Base-by-base conservation (phyloP, 768 basidiomycete genomes). In the Leccinum barrowsii region DNA sequence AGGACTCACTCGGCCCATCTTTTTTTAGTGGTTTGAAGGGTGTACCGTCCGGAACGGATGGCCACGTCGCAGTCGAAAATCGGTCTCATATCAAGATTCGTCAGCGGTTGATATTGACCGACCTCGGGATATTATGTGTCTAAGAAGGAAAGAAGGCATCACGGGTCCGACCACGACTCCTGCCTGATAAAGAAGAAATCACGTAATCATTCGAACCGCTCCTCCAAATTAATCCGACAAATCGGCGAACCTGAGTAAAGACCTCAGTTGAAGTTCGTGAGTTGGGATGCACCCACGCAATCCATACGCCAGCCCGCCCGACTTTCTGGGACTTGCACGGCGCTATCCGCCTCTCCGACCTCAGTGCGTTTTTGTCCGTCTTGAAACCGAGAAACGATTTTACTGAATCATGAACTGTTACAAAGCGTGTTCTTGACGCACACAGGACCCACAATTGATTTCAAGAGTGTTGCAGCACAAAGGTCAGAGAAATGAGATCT, bases 391-490 rank as follows among this genome's bases (percentile, higher is more conserved):
- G 24, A 21, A 22, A 42, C 32, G 49, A 42, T 17, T 15, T 21
- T 19, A 42, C 42, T 55, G 48, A 53, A 63, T 46, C 59, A 58
- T 44, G 24, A 56, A 42, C 42, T 19, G 10, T 19, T 26, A 26
- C 26, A 26, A 61, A 73, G 70, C 61, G 52, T 71, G 26, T 56
- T 70, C 53, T 65, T 62, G 58, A 72, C 64, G 3, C 24, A 49
- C 21, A 28, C 54, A 48, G 73, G 70, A 7, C 60, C 70, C 19
- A 80, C 79, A 0, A 87, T 97, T 57, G 83, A 97, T 69, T 98
- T 94, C 69, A 82, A 86, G 65, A 77, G 89, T 66, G 78, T 83
- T n/a, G 69, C 69, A 1, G 85, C 90, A 3, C 86, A 91, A 70
- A 81, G 89, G 91, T 89, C 34, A 64, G 61, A 59, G 24, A 52